Conservation (phyloP, 2,329 filamentous ascomycete genomes). For the Dothideomycetes sp. region DNA sequence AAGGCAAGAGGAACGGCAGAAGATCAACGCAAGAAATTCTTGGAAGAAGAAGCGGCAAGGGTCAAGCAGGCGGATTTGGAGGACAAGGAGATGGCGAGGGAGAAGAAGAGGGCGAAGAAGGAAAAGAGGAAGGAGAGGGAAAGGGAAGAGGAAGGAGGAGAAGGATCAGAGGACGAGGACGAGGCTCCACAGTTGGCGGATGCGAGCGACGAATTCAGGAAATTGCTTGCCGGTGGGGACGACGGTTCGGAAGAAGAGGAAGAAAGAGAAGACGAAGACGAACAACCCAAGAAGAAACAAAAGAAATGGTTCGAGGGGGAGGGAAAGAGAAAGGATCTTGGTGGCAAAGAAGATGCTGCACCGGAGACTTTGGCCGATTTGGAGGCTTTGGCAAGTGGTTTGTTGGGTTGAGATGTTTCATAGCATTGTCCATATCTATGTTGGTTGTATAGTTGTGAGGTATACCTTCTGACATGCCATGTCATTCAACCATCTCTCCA, state of each 20-base stretch:
- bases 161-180: slow-evolving; percentile 23
- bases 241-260: slow-evolving; percentile 33
- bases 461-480: too few species aligned
- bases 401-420: slow-evolving; percentile 45
- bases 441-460: too few species aligned
- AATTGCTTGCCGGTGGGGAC: slow-evolving; percentile 20
- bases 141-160: slow-evolving; percentile 23
- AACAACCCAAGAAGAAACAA: slow-evolving; percentile 50
- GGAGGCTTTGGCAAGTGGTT: slow-evolving; percentile 64
- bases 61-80: slow-evolving; percentile 67
- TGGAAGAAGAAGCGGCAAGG: slow-evolving; percentile 63
- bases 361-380: slow-evolving; percentile 73
- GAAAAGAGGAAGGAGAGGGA: slow-evolving; percentile 64
- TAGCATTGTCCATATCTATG: too few species aligned
- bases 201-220: slow-evolving; percentile 12
- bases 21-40: slow-evolving; percentile 65
- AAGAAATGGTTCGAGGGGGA: slow-evolving; percentile 72
- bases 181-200: slow-evolving; percentile 15
- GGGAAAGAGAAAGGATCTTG: slow-evolving; percentile 38
- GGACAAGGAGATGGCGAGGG: slow-evolving; percentile 72
- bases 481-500: too few species aligned
- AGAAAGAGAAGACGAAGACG: slow-evolving; percentile 36
- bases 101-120: slow-evolving; percentile 68
- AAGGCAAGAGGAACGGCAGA: slow-evolving; percentile 63
- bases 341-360: slow-evolving; percentile 49